Percentiles rank a stretch among this genome's conserved stretches.
phyloP scores from a whole-genome alignment of 1,284 basidiomycete genomes.

The Blastosporella zonata region DNA sequence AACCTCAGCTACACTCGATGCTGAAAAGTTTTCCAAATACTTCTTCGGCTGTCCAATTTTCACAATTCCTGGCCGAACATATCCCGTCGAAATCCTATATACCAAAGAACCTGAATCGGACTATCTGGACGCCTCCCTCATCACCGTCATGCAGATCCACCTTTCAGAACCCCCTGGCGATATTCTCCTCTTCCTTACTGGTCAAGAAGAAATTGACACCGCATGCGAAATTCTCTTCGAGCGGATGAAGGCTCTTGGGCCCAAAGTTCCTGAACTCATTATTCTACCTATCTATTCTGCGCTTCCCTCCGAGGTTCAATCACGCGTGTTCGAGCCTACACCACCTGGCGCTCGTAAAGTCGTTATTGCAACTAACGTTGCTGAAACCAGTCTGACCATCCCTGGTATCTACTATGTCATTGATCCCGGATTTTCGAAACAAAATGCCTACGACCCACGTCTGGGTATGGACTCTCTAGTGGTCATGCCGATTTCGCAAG shows the following conservation, averaged over 20 bases:
- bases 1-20: slow-evolving; percentile 98
- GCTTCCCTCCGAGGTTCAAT: slow-evolving; percentile 96
- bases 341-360: slow-evolving; percentile 97
- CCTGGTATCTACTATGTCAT: slow-evolving; percentile 99
- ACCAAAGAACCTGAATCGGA: slow-evolving; percentile 99
- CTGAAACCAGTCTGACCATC: slow-evolving; percentile 97
- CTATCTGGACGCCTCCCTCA: slow-evolving; percentile 96
- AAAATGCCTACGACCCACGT: slow-evolving; percentile 97
- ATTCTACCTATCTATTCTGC: slow-evolving; percentile 98
- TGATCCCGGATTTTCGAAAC: slow-evolving; percentile 98
- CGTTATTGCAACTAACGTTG: slow-evolving; percentile 98
- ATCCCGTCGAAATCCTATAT: slow-evolving; percentile 95
- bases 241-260: slow-evolving; percentile 96
- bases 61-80: slow-evolving; percentile 99
- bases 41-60: slow-evolving; percentile 99
- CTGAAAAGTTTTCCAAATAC: slow-evolving; percentile 98
- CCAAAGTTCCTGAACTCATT: slow-evolving; percentile 94
- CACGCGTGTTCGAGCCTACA: slow-evolving; percentile 95
- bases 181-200: slow-evolving; percentile 95
- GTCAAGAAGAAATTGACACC: slow-evolving; percentile 99
- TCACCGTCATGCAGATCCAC: slow-evolving; percentile 99
- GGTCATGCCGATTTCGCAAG: slow-evolving; percentile 99
- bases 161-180: slow-evolving; percentile 97
- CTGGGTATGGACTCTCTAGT: slow-evolving; percentile 98
- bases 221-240: slow-evolving; percentile 96